phyloP scores from a whole-genome alignment of 805 yeast species.

The Candida yuanshanica region DNA sequence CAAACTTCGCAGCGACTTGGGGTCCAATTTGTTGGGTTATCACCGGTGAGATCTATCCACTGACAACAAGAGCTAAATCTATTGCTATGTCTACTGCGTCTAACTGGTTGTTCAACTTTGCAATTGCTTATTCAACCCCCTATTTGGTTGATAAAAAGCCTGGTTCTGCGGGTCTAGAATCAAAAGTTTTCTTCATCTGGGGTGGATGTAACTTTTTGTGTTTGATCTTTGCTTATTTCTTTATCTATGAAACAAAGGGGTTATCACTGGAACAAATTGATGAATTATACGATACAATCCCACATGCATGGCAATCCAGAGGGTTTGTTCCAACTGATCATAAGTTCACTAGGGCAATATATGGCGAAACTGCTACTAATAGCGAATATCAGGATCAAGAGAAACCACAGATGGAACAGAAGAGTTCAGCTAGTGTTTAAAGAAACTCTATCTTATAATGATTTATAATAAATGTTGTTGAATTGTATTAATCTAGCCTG shows the following conservation, averaged over 20 bases:
- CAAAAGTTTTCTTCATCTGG: conserved; percentile 70
- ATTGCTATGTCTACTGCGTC: conserved; percentile 68
- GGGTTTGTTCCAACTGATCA: conserved; percentile 29
- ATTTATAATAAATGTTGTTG: no score
- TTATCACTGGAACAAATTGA: conserved; percentile 64
- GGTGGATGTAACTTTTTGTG: conserved; percentile 60
- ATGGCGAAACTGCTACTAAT: conserved; percentile 5
- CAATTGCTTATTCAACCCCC: conserved; percentile 72
- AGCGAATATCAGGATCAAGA: not conserved
- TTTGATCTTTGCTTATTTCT: conserved; percentile 50
- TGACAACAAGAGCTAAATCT: conserved; percentile 69
- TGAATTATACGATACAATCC: conserved; percentile 41
- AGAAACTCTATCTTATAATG: no score
- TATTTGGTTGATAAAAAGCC: conserved; percentile 60
- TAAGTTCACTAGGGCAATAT: conserved; percentile 22
- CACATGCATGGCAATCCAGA: conserved; percentile 30
- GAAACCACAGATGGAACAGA: no score
- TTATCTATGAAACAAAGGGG: conserved; percentile 62
- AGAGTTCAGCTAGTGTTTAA: no score
- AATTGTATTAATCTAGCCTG: no score
- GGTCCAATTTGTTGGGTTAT: conserved; percentile 77
- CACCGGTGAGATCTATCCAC: conserved; percentile 58
- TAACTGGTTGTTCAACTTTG: conserved; percentile 76
- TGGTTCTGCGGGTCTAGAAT: conserved; percentile 58
- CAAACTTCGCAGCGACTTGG: conserved; percentile 79